phyloP scores from a whole-genome alignment of 192 early-diverging fungal species.

The Umbelopsis sp. region DNA sequence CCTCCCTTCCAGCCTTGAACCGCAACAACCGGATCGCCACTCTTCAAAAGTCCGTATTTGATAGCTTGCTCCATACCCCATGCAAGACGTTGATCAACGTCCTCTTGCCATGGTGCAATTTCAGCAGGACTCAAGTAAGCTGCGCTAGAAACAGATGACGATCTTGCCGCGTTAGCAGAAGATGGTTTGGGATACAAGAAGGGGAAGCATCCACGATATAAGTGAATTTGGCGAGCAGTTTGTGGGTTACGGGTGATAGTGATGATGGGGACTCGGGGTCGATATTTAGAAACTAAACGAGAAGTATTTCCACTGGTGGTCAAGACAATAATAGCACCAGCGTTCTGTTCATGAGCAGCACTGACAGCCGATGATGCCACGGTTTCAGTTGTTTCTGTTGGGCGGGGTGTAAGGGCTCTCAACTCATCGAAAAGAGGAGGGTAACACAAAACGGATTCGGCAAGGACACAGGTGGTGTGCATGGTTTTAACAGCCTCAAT shows the following conservation, averaged over 20 bases:
- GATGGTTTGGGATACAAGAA: slow-evolving; percentile 65
- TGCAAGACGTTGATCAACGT: slow-evolving; percentile 77
- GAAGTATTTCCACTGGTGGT: slow-evolving; percentile 91
- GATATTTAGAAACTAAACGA: slow-evolving; percentile 90
- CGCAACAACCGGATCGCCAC: slow-evolving; percentile 70
- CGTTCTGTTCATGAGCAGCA: slow-evolving; percentile 80
- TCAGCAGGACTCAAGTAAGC: slow-evolving; percentile 42
- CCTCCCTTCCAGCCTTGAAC: slow-evolving; percentile 82
- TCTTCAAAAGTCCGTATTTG: slow-evolving; percentile 58
- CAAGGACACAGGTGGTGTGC: slow-evolving; percentile 88
- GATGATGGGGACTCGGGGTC: slow-evolving; percentile 88
- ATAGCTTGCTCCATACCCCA: slow-evolving; percentile 78
- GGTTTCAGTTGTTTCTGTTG: slow-evolving; percentile 87
- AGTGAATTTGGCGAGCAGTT: slow-evolving; percentile 74
- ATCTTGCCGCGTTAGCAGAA: slow-evolving; percentile 4
- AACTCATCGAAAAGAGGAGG: slow-evolving; percentile 91
- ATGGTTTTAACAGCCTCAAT: slow-evolving; percentile 92
- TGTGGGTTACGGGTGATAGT: slow-evolving; percentile 83
- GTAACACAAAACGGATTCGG: slow-evolving; percentile 95
- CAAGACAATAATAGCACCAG: slow-evolving; percentile 87
- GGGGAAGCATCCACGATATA: slow-evolving; percentile 82
- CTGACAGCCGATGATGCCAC: slow-evolving; percentile 89
- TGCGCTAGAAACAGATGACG: neutral
- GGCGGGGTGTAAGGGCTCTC: slow-evolving; percentile 70
- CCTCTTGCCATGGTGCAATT: slow-evolving; percentile 76